Conservation (phyloP, 2,329 filamentous ascomycete genomes). For the Westerdykella ornata region DNA sequence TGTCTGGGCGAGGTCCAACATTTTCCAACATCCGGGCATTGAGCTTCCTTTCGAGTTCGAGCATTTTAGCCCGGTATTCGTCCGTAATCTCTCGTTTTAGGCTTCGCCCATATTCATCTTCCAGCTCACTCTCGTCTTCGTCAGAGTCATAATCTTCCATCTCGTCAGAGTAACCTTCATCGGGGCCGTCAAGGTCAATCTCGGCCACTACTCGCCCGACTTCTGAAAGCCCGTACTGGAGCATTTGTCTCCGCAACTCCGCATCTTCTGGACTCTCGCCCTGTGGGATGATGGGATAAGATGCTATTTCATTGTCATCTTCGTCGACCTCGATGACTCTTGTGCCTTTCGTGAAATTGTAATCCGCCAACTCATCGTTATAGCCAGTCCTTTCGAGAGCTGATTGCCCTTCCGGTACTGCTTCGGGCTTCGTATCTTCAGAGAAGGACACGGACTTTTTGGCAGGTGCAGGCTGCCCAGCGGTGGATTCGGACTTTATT, state of each 20-base stretch:
- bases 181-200: conserved; percentile 69
- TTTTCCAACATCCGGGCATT: conserved; percentile 53
- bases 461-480: not conserved
- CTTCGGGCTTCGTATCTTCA: conserved; percentile 50
- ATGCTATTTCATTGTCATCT: conserved; percentile 36
- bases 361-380: conserved; percentile 22
- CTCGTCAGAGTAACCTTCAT: conserved; percentile 47
- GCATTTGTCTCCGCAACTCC: conserved; percentile 75
- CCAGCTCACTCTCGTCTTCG: conserved; percentile 55
- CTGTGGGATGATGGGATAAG: conserved; percentile 56
- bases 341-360: conserved; percentile 27
- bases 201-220: conserved; percentile 90
- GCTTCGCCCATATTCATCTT: conserved; percentile 70
- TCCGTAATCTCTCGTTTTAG: conserved; percentile 61
- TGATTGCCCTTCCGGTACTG: conserved; percentile 1
- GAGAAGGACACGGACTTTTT: conserved; percentile 60
- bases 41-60: conserved; percentile 74
- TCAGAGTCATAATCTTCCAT: conserved; percentile 40
- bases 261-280: conserved; percentile 78
- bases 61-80: conserved; percentile 75
- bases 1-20: conserved; percentile 45
- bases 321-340: conserved; percentile 42
- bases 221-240: conserved; percentile 80
- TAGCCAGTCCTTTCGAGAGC: conserved; percentile 16
- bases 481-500: not conserved